Conservation (phyloP, 2,329 filamentous ascomycete genomes). For the Trichophaea hybrida region DNA sequence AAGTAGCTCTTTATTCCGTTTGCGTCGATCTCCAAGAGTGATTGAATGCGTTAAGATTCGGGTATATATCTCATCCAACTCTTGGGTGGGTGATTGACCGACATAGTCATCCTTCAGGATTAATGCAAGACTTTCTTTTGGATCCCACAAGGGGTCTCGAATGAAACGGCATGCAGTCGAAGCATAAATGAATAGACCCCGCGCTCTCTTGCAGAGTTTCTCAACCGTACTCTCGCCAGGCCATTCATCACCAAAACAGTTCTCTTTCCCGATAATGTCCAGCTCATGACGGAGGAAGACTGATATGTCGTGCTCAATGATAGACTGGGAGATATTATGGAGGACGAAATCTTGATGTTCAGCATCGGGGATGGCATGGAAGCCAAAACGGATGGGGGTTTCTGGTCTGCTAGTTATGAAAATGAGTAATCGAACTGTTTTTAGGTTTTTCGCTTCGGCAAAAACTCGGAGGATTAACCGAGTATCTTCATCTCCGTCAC, state of each 20-base stretch:
- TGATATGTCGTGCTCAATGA: conserved; percentile 28
- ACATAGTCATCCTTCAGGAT: no score
- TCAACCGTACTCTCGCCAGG: conserved; percentile 17
- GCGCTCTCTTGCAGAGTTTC: conserved; percentile 20
- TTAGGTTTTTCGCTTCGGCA: conserved; percentile 5
- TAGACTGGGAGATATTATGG: conserved; percentile 9
- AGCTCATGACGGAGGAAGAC: conserved; percentile 21
- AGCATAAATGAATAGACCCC: conserved; percentile 27
- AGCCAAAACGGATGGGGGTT: conserved; percentile 19
- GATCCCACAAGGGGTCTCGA: conserved; percentile 1
- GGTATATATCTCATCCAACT: neutral
- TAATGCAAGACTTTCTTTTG: conserved; percentile 3
- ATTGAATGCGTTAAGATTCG: neutral
- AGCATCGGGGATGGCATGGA: conserved; percentile 10
- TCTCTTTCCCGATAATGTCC: conserved; percentile 14
- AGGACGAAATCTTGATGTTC: conserved; percentile 12
- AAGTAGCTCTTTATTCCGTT: neutral
- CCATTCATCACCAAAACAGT: no score
- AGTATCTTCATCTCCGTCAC: no score
- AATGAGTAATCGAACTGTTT: conserved; percentile 19
- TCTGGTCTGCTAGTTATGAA: conserved; percentile 27
- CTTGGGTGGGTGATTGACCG: neutral
- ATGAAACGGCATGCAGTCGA: conserved; percentile 28
- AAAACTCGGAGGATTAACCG: conserved; percentile 20
- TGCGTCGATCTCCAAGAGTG: neutral